phyloP scores from a whole-genome alignment of 345 rosid genomes.

The Microthlaspi erraticum region DNA sequence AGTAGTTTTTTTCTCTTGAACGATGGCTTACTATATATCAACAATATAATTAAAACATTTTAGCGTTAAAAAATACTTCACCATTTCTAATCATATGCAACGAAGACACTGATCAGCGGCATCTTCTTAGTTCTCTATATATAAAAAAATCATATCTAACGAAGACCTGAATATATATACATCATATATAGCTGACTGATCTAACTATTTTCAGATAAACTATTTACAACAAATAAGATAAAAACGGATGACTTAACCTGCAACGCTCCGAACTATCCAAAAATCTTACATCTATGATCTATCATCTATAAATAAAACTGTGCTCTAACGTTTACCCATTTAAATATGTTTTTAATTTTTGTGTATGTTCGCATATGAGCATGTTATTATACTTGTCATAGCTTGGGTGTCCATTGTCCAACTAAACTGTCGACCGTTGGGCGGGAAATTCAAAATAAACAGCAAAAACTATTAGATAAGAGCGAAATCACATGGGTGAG shows the following conservation, averaged over 20 bases:
- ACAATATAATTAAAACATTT: slow-evolving; percentile 4
- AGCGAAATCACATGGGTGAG: slow-evolving; percentile 37
- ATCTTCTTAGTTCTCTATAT: no score
- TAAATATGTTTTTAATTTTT: neutral
- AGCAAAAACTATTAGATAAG: slow-evolving; percentile 32
- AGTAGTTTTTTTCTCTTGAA: no score
- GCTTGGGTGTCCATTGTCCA: slow-evolving; percentile 31
- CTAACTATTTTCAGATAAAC: neutral
- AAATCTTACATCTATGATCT: neutral
- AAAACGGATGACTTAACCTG: neutral
- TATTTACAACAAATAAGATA: neutral
- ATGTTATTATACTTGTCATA: slow-evolving; percentile 16
- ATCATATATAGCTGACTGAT: neutral
- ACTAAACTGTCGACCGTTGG: slow-evolving; percentile 38
- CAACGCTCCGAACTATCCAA: neutral
- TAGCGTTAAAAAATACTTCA: neutral
- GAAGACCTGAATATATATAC: neutral
- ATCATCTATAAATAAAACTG: neutral
- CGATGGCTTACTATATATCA: no score
- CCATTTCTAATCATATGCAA: neutral
- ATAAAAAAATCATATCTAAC: neutral
- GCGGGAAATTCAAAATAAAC: slow-evolving; percentile 46
- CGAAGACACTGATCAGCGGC: no score
- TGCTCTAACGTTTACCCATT: neutral
- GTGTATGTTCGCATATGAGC: slow-evolving; percentile 1